Conservation (phyloP, 345 rosid species). For the Populus nigra region DNA sequence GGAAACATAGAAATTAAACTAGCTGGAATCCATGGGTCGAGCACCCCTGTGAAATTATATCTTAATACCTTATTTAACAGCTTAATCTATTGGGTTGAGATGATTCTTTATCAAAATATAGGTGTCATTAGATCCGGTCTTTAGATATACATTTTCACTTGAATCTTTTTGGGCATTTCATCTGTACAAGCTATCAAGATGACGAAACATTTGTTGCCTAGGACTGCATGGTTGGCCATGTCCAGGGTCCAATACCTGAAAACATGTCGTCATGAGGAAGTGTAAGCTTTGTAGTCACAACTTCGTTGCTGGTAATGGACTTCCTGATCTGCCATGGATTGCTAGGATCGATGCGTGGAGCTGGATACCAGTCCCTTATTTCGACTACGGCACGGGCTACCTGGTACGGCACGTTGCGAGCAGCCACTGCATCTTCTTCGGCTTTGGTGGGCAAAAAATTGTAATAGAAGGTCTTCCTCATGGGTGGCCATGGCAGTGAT, state of each 20-base stretch:
- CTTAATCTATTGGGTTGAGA: too few species aligned
- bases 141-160: constrained; percentile 31
- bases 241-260: constrained; percentile 31
- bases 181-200: constrained; percentile 33
- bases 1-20: too few species aligned
- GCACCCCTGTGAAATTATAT: too few species aligned
- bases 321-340: constrained; percentile 39
- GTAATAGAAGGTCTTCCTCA: constrained; percentile 33
- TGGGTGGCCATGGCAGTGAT: not conserved
- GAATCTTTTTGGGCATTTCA: constrained; percentile 26
- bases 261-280: constrained; percentile 23
- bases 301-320: constrained; percentile 14
- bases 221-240: constrained; percentile 12
- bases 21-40: too few species aligned
- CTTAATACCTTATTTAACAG: too few species aligned
- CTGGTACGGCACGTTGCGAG: constrained; percentile 5
- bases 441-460: constrained; percentile 33
- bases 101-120: too few species aligned
- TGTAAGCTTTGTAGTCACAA: constrained; percentile 21
- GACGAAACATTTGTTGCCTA: constrained; percentile 23
- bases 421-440: constrained; percentile 28
- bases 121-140: constrained; percentile 19
- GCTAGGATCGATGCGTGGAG: not conserved
- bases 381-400: constrained; percentile 30
- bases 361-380: constrained; percentile 1